Base-by-base conservation (phyloP, 495 filamentous ascomycete species). In the Aspergillus hancockii region DNA sequence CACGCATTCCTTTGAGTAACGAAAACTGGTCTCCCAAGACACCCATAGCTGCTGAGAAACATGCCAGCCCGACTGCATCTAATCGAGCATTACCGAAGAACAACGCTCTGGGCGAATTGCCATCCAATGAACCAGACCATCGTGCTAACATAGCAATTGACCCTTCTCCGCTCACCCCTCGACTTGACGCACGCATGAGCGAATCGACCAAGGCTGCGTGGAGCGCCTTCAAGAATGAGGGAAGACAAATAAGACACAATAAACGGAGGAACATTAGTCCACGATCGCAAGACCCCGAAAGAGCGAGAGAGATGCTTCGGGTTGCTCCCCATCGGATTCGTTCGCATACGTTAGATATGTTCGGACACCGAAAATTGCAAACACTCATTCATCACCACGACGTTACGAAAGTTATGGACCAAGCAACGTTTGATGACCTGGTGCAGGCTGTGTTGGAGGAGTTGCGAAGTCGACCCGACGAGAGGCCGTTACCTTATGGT, bases 321-420 rank as follows among this genome's bases (percentile, higher is more conserved):
- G 94, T 89, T 62, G 91, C 89, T 50, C 90, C 95, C 61, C 76
- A 81, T 21, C 87, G 89, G 31, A 85, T 97, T 53, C 84, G 82
- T 34, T 81, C 83, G 10, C 81, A 83, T 60, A 84, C 83, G 8
- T 82, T 97, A 36, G 92, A 96, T 65, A 89, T 91, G 6, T 89
- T 92, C 62, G 91, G 90, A 53, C 96, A 97, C 75, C 87, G 93
- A 79, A 46, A 57, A 28, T 28, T 49, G 9, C 70, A 50, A 66
- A 76, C 57, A 54, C 81, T 40, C 16, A n/a, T 41, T n/a, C 9
- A n/a, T 7, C n/a, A 2, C 14, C 38, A 41, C 7, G 38, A 14
- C 13, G 38, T 28, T 28, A 3, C 4, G 8, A n/a, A 41, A n/a
- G 10, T 41, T n/a, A 16, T 41, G 10, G n/a, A 16, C 16, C 38